Conservation (phyloP, 2,329 filamentous ascomycete species). For the Colletotrichum paranaense region DNA sequence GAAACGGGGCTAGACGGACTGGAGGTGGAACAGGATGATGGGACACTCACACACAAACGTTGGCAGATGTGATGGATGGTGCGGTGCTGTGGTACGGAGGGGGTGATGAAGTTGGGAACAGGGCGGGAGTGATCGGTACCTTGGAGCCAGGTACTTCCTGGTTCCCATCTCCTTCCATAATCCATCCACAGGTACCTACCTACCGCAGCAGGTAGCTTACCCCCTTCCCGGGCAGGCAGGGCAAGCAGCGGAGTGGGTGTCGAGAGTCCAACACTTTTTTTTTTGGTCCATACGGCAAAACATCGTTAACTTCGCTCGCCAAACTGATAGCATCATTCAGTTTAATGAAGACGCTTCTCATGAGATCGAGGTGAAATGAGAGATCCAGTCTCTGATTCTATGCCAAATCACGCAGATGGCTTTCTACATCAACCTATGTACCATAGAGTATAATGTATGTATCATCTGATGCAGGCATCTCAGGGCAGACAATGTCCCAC, state of each 20-base stretch:
- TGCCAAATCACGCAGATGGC: background rate
- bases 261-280: background rate
- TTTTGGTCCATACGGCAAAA: background rate
- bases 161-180: background rate
- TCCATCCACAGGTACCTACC: background rate
- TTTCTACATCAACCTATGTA: constrained; percentile 3
- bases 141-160: background rate
- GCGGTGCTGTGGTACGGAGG: background rate
- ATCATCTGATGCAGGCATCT: constrained; percentile 1
- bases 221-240: background rate
- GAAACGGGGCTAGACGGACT: background rate
- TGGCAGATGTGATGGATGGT: constrained; percentile 9
- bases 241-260: background rate
- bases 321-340: background rate
- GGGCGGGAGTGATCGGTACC: background rate
- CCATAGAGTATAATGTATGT: background rate
- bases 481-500: background rate
- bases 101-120: background rate
- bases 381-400: background rate
- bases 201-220: background rate
- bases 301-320: background rate
- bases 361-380: background rate
- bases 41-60: background rate
- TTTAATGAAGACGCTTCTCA: background rate
- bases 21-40: constrained; percentile 10